Base-by-base conservation (phyloP, 345 rosid species). In the Gossypium herbaceum region DNA sequence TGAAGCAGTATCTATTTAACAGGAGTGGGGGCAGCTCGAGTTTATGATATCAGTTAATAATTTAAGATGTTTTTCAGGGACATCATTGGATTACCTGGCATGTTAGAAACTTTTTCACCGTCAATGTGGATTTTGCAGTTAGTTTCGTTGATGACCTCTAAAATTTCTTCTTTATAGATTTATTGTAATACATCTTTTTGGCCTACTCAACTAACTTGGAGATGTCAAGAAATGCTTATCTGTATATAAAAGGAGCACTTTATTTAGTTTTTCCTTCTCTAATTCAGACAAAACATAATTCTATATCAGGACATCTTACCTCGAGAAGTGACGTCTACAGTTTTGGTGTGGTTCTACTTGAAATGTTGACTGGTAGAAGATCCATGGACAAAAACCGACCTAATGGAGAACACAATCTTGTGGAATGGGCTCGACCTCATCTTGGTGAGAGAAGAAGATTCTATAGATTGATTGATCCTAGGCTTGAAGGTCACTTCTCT, bases 401-500 rank as follows among this genome's bases (percentile, higher is more conserved):
- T 2, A 89, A 88, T 27, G 93, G 93, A 25, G 93, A 91, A 57
- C 93, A 91, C 72, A 91, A 91, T 73, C 88, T 91, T 51, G 94
- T 91, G 41, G 97, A 89, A 82, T 91, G 97, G 97, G 97, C 97
- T 19, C 82, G 92, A 72, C 97, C 94, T 8, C 86, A 87, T 87
- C 86, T 91, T 17, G 88, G 88, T 41, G 97, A 91, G 79, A 85
- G 88, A 79, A 84, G 94, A 83, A 87, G 90, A 81, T 89, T 90
- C 81, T 88, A 91, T 78, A 77, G 91, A 69, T 71, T 91, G 80
- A 88, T 91, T 57, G 97, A 91, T 79, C 97, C 94, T 29, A 85
- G 92, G 72, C 92, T 91, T 13, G 94, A 90, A 72, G 92, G 94
- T 2, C 94, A 91, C 76, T 91, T 91, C 65, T 90, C 97, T 0